Base-by-base conservation (phyloP, 208 protist genomes). In the Wallacemonas sp. region DNA sequence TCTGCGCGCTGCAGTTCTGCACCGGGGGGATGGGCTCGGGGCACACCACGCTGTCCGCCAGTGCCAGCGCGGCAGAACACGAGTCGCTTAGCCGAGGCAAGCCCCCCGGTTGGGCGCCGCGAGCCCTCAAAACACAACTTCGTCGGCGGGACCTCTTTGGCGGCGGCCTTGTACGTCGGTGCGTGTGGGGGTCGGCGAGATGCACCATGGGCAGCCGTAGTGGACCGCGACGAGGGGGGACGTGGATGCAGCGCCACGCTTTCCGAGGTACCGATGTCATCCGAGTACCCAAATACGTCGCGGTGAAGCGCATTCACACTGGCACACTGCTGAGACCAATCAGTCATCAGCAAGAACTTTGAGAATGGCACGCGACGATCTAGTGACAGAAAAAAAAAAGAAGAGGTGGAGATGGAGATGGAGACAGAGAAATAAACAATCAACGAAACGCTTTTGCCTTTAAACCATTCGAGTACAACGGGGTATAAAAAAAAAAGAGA, bases 231-330 rank as follows among this genome's bases (percentile, higher is more conserved):
- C 38, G 64, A 27, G 15, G 47, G 47, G 30, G 64, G 64, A n/a
- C 51, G 62, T 8, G 46, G 46, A 6, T 26, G 51, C 51, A 38
- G 14, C 26, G 53, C 22, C 14, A n/a, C 36, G 11, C 58, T 38
- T 19, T 49, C 3, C 4, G 64, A 49, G 6, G 28, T 47, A 12
- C 2, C 44, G 17, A 53, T 41, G 47, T 69, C 51, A 6, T 34
- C 34, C 4, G 51, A 58, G 38, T 39, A 69, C 27, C 64, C 64
- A 22, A 69, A 69, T 24, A 69, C 36, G 2, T 24, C 53, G 26
- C 51, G 19, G 19, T 69, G 64, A 5, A 49, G 49, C n/a, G 46
- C 12, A 31, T 69, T 47, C 34, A 62, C 28, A 17, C n/a, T n/a
- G n/a, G n/a, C n/a, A n/a, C n/a, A n/a, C n/a, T n/a, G n/a, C n/a